Evolutionary conservation across 2,329 filamentous ascomycete genomes (phyloP), one percentile per base, ranked within the genome.

Genomic region (Ophiostoma quercus): DNA sequence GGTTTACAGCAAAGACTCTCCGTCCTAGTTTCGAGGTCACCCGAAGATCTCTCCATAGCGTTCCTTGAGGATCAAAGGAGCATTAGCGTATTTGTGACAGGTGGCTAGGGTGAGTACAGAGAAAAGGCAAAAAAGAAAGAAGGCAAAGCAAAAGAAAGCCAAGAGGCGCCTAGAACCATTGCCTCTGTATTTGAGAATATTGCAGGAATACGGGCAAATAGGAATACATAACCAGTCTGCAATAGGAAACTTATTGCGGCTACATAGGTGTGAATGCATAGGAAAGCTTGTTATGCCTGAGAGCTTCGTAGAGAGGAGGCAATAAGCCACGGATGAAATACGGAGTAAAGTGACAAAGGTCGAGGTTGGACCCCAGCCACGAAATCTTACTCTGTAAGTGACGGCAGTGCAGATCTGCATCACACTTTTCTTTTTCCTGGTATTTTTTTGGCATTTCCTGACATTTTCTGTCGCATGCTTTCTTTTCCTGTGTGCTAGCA

Each of bases 391-490:
- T 7, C 3, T 60, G 2, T n/a, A 57, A 14, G 54, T 25, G 25
- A 25, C 51, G 22, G n/a, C 51, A 22, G 32, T 29, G 57, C 2
- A 14, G 57, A 62, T 62, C 57, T 62, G 57, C 32, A 32, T 19
- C 57, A 62, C 51, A 19, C 51, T 57, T 25, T 57, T 57, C 51
- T 57, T 57, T 57, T 57, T 57, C 16, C 8, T 57, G n/a, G 22
- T 57, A 6, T 62, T 34, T 34, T 34, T 34, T 8, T 34, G 34
- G 4, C 34, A 9, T 41, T 41, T 41, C 12, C 34, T 34, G 34
- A 2, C 34, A 9, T 41, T 41, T 41, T 14, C 51, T 22, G 51
- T 9, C n/a, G 22, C 9, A 6, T 60, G n/a, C 32, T 32, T 32
- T 29, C 54, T 60, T 60, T 60, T 14, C 25, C 14, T 29, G 14